Evolutionary conservation across 768 basidiomycete genomes (phyloP), one percentile per base, ranked within the genome.

Genomic region (Auricularia auricula-judae): DNA sequence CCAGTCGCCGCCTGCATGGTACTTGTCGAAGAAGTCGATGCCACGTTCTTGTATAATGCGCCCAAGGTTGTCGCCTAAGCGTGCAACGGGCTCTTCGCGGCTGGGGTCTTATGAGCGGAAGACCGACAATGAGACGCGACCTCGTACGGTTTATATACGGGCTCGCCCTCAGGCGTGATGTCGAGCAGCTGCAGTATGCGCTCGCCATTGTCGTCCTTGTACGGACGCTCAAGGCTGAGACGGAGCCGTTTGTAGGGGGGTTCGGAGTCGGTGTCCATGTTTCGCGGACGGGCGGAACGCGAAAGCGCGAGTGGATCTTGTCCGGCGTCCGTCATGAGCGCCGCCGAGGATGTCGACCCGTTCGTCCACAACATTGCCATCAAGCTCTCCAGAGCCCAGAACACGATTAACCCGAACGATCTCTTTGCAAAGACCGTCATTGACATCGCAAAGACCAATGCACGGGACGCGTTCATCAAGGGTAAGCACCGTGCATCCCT

Each of bases 371-470:
- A 85, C 62, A 72, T 90, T 36, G 89, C 88, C 29, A 86, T 91
- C 66, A 85, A 89, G 76, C 81, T 96, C 8, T 93, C 92, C 1
- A 77, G 93, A 39, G 84, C 84, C 2, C 80, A 94, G 70, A 94
- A 93, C 72, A 79, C 80, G 14, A 73, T 93, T 65, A 91, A 91
- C 70, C 89, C 90, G 0, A 96, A 95, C 72, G 89, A 91, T 68
- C 74, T 89, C 3, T 82, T 96, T 23, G 93, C 92, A 2, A 80
- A 82, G 66, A 53, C 16, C 63, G 89, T 95, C 39, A 85, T 86
- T 33, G 88, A 89, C 69, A 87, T 95, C 65, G 91, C 91, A 4
- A 86, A 84, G 73, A 83, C 83, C 1, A 90, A 86, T 69, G 69
- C 82, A 0, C 69, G 83, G 23, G 80, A 83, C 12, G 84, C 80